Conservation (phyloP, 768 basidiomycete species). For the Suillus discolor region DNA sequence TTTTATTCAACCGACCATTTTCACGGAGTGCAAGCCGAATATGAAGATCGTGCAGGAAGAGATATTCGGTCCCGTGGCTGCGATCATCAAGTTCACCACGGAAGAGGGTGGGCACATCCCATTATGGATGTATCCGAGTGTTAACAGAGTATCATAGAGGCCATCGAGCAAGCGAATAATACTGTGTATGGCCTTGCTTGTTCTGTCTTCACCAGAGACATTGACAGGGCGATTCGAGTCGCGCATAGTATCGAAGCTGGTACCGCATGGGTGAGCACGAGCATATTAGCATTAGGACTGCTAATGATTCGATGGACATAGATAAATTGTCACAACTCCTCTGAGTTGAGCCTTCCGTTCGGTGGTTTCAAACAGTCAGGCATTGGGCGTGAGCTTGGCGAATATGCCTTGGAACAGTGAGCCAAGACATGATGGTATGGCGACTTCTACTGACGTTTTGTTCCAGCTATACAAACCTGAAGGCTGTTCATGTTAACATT, state of each 20-base stretch:
- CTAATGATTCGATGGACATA: conserved; percentile 13
- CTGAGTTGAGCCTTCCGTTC: conserved; percentile 58
- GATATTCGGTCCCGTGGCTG: conserved; percentile 74
- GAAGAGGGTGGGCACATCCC: conserved; percentile 40
- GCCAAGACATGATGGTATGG: background rate
- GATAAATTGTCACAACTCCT: conserved; percentile 45
- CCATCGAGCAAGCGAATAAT: conserved; percentile 48
- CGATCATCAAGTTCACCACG: conserved; percentile 65
- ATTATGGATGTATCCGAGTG: background rate
- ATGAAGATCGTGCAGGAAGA: conserved; percentile 64
- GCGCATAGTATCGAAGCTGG: conserved; percentile 46
- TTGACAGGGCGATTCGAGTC: conserved; percentile 44
- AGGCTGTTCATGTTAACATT: conserved; percentile 70
- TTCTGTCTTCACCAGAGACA: conserved; percentile 52
- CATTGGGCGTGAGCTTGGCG: conserved; percentile 71
- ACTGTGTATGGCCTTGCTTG: conserved; percentile 53
- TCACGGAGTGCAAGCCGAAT: conserved; percentile 53
- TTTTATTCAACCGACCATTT: conserved; percentile 65
- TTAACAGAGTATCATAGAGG: conserved; percentile 21
- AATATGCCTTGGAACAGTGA: conserved; percentile 48
- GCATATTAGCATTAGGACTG: background rate
- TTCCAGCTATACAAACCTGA: conserved; percentile 64
- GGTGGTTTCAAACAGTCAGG: conserved; percentile 78
- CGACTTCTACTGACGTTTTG: background rate
- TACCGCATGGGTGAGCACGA: conserved; percentile 34